Base-by-base conservation (phyloP, 78 protist species). In the Planoprotostelium fungivorum region DNA sequence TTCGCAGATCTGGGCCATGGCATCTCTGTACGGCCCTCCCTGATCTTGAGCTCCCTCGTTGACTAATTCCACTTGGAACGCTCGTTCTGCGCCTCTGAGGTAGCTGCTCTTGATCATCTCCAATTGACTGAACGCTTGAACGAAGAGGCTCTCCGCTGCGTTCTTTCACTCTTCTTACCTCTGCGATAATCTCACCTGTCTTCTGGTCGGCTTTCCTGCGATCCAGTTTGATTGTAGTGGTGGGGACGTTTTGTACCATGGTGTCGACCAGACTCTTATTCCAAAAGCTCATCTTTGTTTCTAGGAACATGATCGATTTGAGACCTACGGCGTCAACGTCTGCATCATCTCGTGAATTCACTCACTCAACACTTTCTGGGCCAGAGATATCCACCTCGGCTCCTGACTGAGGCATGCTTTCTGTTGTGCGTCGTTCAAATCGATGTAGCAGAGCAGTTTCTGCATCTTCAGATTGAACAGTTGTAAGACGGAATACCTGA, bases 41-140 rank as follows among this genome's bases (percentile, higher is more conserved):
- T 90, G 93, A 89, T 94, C 96, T 85, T 91, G 83, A 10, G 96
- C 96, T 28, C 94, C 96, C 36, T 94, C 96, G 38, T 91, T 37
- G 34, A 90, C 90, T 37, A 94, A 92, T 84, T 91, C 89, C 35
- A 94, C 96, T 39, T 90, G 90, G 89, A 85, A 93, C n/a, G 95
- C 95, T 1, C 95, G 34, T 63, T 93, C 95, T 39, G 88, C 90
- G 38, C 85, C 91, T 29, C 93, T 29, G 35, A 93, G 85, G 51
- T 63, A 36, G 29, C 37, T 5, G 38, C 91, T 89, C 39, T 89
- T 92, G 35, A 93, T 36, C n/a, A 36, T 25, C n/a, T 84, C 37
- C 1, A 93, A 35, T 38, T 93, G 95, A 34, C 86, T 34, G 63
- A 87, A 93, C 29, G 90, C 28, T 84, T 93, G 95, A 34, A 87